Base-by-base conservation (phyloP, 2,329 filamentous ascomycete species). In the Tolypocladium amazonense region DNA sequence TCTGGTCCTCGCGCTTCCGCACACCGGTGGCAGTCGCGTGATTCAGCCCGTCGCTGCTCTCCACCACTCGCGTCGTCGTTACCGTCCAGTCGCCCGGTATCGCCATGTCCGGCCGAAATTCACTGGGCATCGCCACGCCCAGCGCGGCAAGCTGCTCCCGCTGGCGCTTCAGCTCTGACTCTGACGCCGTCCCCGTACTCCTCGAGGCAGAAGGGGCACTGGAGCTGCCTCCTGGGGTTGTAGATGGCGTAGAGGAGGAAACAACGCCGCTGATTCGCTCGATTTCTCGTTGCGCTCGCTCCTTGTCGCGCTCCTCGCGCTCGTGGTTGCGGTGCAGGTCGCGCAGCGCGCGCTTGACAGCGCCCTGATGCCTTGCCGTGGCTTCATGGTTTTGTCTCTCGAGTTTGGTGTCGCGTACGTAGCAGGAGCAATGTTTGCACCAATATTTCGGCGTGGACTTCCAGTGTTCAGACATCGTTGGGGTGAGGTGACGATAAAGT, bases 381-480 rank as follows among this genome's bases (percentile, higher is more conserved):
- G 89, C 84, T 75, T 97, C 92, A 76, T 97, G 92, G 75, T 97
- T 93, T 65, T 86, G 82, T 67, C 88, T 88, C 73, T 96, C 92
- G 73, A 97, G 85, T 66, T 90, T 87, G 27, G 92, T 97, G 79
- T 99, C 94, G 75, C 90, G 89, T 56, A 99, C 89, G 75, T 87
- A 97, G 71, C 83, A 84, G 70, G 86, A 85, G 83, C 94, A 99
- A 79, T 96, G 90, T 75, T 97, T 97, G 84, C 94, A 99, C 92
- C 92, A 97, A 77, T 96, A 96, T 72, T 88, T 93, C 7, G 92
- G 92, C 73, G 92, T 96, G 25, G 93, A 97, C 73, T 97, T 97
- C 94, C 94, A 97, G 77, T 96, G 95, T 80, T 97, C 94, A 0
- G 94, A 88, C 94, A 99, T 53, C 18, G 50, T 53, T 35, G 50